Evolutionary conservation across 2,329 filamentous ascomycete genomes (phyloP).

Genomic region (Penicillium aurantiogriseum): DNA sequence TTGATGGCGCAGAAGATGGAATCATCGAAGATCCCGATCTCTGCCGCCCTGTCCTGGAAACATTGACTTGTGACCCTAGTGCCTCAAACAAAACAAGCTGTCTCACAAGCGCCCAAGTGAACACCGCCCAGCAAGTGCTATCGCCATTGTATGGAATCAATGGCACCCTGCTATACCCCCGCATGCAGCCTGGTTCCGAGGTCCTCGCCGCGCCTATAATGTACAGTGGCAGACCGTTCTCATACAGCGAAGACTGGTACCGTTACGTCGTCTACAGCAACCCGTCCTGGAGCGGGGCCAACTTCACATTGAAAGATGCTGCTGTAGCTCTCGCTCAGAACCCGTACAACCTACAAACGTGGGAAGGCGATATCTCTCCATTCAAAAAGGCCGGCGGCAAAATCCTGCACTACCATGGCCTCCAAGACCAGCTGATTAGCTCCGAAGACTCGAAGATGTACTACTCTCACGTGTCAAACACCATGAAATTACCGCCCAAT

Average conservation of each 20-base stretch:
- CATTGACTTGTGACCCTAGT: conserved; percentile 30
- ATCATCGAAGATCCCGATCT: conserved; percentile 40
- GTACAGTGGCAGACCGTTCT: conserved; percentile 39
- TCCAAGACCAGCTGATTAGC: conserved; percentile 52
- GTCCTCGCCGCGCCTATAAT: conserved; percentile 29
- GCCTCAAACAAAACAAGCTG: conserved; percentile 25
- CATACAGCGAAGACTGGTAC: conserved; percentile 45
- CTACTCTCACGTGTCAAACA: conserved; percentile 46
- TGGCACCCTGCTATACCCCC: conserved; percentile 33
- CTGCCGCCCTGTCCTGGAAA: conserved; percentile 35
- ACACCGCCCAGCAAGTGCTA: conserved; percentile 31
- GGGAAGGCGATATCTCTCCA: conserved; percentile 47
- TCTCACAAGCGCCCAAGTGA: conserved; percentile 31
- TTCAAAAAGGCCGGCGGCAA: conserved; percentile 48
- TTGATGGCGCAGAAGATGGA: conserved; percentile 35
- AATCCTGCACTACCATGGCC: conserved; percentile 44
- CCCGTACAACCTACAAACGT: conserved; percentile 52
- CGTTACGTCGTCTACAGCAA: conserved; percentile 46
- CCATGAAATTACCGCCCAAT: conserved; percentile 35
- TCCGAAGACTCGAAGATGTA: conserved; percentile 53
- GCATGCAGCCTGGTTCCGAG: conserved; percentile 38
- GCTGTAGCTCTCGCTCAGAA: conserved; percentile 39
- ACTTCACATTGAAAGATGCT: conserved; percentile 40
- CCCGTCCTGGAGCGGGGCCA: conserved; percentile 39
- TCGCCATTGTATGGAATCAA: conserved; percentile 35